A percentile compares a stretch with the other conserved stretches of the same genome.
These are phyloP conservation scores for Malus hybrid DNA, from an alignment of 331 rosid genomes.

Conservation along the genomic window DNA sequence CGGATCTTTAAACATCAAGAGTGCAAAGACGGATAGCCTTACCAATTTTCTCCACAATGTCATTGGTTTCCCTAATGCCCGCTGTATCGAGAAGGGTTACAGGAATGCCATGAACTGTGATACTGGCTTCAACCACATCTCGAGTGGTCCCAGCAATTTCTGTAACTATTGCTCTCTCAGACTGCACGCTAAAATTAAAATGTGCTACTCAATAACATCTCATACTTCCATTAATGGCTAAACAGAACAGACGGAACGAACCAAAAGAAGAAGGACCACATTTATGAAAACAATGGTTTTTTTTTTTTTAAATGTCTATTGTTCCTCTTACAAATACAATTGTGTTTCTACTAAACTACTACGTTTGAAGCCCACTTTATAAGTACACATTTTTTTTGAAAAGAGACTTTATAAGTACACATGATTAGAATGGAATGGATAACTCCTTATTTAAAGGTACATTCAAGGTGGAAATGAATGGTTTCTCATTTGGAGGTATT, in stretches of 20 bases:
- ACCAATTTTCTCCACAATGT: conserved; percentile 95
- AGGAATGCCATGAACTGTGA: conserved; percentile 73
- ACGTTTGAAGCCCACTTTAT: not conserved
- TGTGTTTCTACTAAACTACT: not conserved
- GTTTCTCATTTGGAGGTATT: too few species aligned
- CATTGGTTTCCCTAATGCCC: conserved; percentile 92
- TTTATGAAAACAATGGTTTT: not conserved
- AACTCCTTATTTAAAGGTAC: too few species aligned
- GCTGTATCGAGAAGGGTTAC: conserved; percentile 97
- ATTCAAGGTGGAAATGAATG: too few species aligned
- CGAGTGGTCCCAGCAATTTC: conserved; percentile 98
- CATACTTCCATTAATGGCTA: not conserved
- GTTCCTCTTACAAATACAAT: not conserved
- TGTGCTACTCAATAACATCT: conserved; percentile 37
- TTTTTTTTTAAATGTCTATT: not conserved
- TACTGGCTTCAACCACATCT: conserved; percentile 88
- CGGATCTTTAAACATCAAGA: not conserved
- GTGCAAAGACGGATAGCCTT: conserved; percentile 14
- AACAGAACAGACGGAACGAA: not conserved
- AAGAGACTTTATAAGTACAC: not conserved
- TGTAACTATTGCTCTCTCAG: conserved; percentile 98
- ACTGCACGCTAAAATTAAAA: conserved; percentile 81
- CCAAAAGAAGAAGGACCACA: not conserved
- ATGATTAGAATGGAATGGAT: too few species aligned
- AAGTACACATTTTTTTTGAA: too few species aligned